A percentile compares a stretch with the other conserved stretches of the same genome.
These are phyloP conservation scores for Penicillium brevicompactum DNA, from an alignment of 2,329 filamentous ascomycete species.

Conservation along the genomic window DNA sequence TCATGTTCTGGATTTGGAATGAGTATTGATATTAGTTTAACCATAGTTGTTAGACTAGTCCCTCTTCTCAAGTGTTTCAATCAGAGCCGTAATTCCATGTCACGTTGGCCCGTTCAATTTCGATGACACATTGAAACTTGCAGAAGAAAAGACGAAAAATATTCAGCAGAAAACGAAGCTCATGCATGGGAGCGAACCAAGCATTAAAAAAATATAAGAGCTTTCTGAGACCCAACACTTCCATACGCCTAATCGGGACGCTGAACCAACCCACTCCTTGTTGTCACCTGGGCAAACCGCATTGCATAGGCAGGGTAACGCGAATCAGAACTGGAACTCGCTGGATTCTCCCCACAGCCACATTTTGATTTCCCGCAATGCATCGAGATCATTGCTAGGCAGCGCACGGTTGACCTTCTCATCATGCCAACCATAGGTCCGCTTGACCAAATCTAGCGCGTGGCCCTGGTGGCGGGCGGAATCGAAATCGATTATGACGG, in stretches of 20 bases:
- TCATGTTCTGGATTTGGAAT: conserved; percentile 30
- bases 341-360: conserved; percentile 4
- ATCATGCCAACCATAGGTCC: conserved; percentile 9
- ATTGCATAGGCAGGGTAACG: neutral
- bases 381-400: conserved; percentile 7
- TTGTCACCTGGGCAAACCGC: neutral
- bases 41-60: too few species aligned
- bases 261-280: neutral
- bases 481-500: conserved; percentile 19
- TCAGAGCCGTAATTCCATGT: too few species aligned
- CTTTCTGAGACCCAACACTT: neutral
- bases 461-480: conserved; percentile 3
- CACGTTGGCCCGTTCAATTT: too few species aligned
- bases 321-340: conserved; percentile 2
- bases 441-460: conserved; percentile 2
- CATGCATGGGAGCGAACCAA: too few species aligned
- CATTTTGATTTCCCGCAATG: conserved; percentile 4
- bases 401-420: neutral
- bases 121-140: too few species aligned
- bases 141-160: too few species aligned
- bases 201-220: neutral
- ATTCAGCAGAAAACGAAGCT: too few species aligned
- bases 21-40: neutral
- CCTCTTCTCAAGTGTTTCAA: neutral
- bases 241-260: neutral